Percentiles rank a stretch among this genome's conserved stretches.
Evolutionary conservation across 768 basidiomycete genomes (phyloP).

Genomic region (Daedaleopsis nitida): DNA sequence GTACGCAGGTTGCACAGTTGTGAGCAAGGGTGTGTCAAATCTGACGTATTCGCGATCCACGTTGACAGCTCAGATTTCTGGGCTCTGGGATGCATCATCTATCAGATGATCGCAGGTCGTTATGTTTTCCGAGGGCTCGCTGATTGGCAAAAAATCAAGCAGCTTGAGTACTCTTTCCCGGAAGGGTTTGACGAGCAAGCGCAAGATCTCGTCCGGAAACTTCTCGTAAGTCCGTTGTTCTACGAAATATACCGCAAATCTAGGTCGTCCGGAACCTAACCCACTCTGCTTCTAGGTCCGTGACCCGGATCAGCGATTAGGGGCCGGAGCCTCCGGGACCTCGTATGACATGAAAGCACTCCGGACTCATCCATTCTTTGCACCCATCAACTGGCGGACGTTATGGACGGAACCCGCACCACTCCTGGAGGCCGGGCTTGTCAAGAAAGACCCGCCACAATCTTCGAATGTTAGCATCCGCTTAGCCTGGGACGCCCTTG

Average conservation of each 20-base stretch:
- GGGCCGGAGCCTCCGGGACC: slow-evolving; percentile 48
- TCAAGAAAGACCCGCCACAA: slow-evolving; percentile 43
- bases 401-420: slow-evolving; percentile 71
- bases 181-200: slow-evolving; percentile 83
- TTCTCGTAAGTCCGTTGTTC: slow-evolving; percentile 58
- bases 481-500: slow-evolving; percentile 52
- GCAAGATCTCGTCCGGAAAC: slow-evolving; percentile 72
- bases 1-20: slow-evolving; percentile 40
- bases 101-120: slow-evolving; percentile 88
- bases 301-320: slow-evolving; percentile 62
- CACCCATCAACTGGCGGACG: slow-evolving; percentile 55
- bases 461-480: slow-evolving; percentile 22
- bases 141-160: slow-evolving; percentile 93
- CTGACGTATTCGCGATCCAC: slow-evolving; percentile 1
- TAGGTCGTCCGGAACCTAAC: slow-evolving; percentile 39
- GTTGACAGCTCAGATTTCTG: slow-evolving; percentile 82
- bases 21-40: slow-evolving; percentile 5
- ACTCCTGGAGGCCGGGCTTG: slow-evolving; percentile 55
- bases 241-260: slow-evolving; percentile 1
- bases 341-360: slow-evolving; percentile 47
- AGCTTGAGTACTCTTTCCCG: slow-evolving; percentile 84
- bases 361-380: slow-evolving; percentile 64
- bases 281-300: slow-evolving; percentile 41
- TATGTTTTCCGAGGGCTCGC: slow-evolving; percentile 92
- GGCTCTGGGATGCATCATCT: slow-evolving; percentile 94